Evolutionary conservation across 208 protist genomes (phyloP).

Genomic region (Naegleria lovaniensis): DNA sequence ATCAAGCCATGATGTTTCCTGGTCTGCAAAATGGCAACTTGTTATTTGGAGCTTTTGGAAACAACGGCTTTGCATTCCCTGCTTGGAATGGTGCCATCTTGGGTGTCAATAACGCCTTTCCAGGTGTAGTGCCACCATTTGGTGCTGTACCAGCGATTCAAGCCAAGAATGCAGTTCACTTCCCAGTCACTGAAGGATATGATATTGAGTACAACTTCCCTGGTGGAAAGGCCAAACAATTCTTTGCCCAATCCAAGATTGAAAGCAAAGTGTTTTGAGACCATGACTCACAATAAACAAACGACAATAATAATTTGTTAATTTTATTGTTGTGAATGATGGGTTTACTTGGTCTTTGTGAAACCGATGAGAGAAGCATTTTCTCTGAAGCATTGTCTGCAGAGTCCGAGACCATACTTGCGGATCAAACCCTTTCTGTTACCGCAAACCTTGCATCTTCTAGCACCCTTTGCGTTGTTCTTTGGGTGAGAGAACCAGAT

Average conservation of each 20-base stretch:
- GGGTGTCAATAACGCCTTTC: background rate
- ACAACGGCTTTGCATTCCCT: background rate
- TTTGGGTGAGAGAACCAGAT: slow-evolving; percentile 82
- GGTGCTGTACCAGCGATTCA: background rate
- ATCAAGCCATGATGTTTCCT: no score
- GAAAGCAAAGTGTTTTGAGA: background rate
- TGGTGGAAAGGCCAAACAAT: background rate
- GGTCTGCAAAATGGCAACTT: no score
- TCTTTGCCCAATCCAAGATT: background rate
- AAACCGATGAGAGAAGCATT: slow-evolving; percentile 10
- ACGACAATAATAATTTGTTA: background rate
- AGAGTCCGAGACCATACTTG: slow-evolving; percentile 86
- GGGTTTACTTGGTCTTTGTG: background rate
- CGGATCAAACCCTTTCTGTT: slow-evolving; percentile 83
- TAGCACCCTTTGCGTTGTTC: slow-evolving; percentile 77
- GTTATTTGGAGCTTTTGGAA: no score
- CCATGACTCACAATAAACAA: background rate
- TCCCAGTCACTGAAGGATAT: background rate
- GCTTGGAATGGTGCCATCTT: background rate
- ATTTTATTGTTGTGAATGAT: background rate
- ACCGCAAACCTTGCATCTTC: slow-evolving; percentile 77
- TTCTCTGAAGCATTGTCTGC: slow-evolving; percentile 84
- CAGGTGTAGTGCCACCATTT: background rate
- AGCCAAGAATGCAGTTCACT: background rate
- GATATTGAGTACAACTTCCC: background rate